phyloP scores from a whole-genome alignment of 2,329 filamentous ascomycete genomes.

The Arthrobotrys sinensis region DNA sequence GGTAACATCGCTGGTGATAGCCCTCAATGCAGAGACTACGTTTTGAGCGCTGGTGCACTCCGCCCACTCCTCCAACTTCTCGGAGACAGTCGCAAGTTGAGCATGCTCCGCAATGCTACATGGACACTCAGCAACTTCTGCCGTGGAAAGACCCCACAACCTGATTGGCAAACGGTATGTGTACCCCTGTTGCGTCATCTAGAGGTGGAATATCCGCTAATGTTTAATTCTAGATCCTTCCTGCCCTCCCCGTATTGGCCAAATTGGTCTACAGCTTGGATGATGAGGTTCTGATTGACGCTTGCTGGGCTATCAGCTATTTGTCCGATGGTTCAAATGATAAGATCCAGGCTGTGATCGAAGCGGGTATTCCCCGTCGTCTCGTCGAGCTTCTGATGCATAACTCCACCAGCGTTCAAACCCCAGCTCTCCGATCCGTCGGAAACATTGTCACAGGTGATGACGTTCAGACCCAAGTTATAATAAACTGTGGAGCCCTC shows the following conservation, averaged over 20 bases:
- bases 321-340: conserved; percentile 98
- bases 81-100: conserved; percentile 97
- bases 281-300: conserved; percentile 97
- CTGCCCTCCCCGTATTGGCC: conserved; percentile 91
- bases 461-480: conserved; percentile 98
- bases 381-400: conserved; percentile 98
- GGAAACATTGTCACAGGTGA: conserved; percentile 99
- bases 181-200: not conserved
- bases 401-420: conserved; percentile 97
- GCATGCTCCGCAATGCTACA: conserved; percentile 98
- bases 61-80: conserved; percentile 90
- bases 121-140: conserved; percentile 99
- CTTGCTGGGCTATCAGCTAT: conserved; percentile 99
- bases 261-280: conserved; percentile 99
- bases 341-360: conserved; percentile 99
- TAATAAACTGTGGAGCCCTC: conserved; percentile 97
- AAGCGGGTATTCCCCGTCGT: conserved; percentile 95
- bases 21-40: conserved; percentile 96
- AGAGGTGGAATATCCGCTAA: not conserved
- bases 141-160: conserved; percentile 98
- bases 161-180: conserved; percentile 95
- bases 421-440: conserved; percentile 94
- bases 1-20: conserved; percentile 99
- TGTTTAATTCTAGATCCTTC: conserved; percentile 79
- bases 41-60: conserved; percentile 89